Conservation (phyloP, 345 rosid genomes). For the Eutrema japonicum region DNA sequence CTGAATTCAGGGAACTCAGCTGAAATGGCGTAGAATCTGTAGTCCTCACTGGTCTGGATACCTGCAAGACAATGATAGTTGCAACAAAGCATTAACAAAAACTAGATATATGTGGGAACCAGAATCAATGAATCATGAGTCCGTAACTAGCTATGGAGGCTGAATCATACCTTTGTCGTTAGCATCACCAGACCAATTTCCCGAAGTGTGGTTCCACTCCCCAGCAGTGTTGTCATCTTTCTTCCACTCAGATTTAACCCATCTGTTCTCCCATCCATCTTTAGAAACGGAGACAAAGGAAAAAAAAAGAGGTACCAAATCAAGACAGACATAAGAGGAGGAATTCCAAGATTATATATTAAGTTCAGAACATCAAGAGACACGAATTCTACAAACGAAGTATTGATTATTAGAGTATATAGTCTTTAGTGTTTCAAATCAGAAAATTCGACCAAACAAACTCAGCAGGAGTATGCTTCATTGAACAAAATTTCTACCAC, state of each 20-base stretch:
- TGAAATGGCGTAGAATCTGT: slow-evolving; percentile 97
- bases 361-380: background rate
- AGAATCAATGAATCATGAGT: background rate
- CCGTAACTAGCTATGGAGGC: slow-evolving; percentile 17
- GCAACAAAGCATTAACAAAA: slow-evolving; percentile 16
- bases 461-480: background rate
- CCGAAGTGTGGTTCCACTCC: slow-evolving; percentile 90
- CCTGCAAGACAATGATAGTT: slow-evolving; percentile 49
- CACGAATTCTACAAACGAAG: background rate
- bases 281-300: background rate
- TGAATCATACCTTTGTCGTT: slow-evolving; percentile 74
- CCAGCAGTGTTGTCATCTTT: slow-evolving; percentile 86
- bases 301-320: background rate
- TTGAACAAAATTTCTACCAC: background rate
- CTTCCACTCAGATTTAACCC: slow-evolving; percentile 97
- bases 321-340: slow-evolving; percentile 1
- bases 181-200: slow-evolving; percentile 90
- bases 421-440: too few species aligned
- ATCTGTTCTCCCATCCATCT: slow-evolving; percentile 96
- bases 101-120: background rate
- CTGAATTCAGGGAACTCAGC: slow-evolving; percentile 92
- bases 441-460: background rate
- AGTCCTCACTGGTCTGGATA: slow-evolving; percentile 96
- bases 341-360: background rate
- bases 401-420: background rate